Evolutionary conservation across 2,329 filamentous ascomycete species (phyloP).

Genomic region (Penicillium digitatum): DNA sequence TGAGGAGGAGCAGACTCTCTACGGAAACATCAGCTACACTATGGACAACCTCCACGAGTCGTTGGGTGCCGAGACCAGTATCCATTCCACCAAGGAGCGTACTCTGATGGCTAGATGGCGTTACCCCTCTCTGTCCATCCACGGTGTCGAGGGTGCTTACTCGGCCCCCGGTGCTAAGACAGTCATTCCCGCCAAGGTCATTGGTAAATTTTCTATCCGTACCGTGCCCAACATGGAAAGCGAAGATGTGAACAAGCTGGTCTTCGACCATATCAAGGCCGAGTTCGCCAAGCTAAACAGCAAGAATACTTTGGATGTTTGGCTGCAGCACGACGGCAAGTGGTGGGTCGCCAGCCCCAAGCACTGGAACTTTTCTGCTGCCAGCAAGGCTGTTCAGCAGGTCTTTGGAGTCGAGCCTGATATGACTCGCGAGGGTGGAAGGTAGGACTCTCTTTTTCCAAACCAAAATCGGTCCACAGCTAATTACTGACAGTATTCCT

Average conservation of each 20-base stretch:
- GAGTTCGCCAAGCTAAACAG: conserved; percentile 81
- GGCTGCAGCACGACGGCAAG: conserved; percentile 84
- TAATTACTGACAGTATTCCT: conserved; percentile 67
- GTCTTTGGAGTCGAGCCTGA: conserved; percentile 93
- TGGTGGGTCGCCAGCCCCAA: conserved; percentile 98
- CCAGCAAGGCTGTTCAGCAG: conserved; percentile 90
- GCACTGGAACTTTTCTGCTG: conserved; percentile 97
- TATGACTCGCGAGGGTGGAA: conserved; percentile 92
- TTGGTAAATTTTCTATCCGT: conserved; percentile 96
- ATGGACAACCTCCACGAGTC: conserved; percentile 95
- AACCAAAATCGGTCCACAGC: conserved; percentile 1
- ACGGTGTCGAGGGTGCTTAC: conserved; percentile 94
- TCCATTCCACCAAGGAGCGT: conserved; percentile 81
- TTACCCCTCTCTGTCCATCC: conserved; percentile 86
- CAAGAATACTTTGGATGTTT: conserved; percentile 85
- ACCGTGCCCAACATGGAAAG: conserved; percentile 98
- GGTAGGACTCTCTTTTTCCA: conserved; percentile 46
- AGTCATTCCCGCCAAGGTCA: conserved; percentile 96
- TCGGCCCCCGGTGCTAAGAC: conserved; percentile 93
- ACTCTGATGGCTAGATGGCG: conserved; percentile 97
- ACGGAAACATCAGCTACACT: conserved; percentile 84
- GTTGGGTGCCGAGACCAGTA: conserved; percentile 80
- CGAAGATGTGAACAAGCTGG: conserved; percentile 77
- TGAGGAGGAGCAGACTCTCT: conserved; percentile 80
- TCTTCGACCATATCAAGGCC: conserved; percentile 77